Evolutionary conservation across 306 rosid species (phyloP), one percentile per base, ranked within the genome.

Genomic region (Malus orientalis): DNA sequence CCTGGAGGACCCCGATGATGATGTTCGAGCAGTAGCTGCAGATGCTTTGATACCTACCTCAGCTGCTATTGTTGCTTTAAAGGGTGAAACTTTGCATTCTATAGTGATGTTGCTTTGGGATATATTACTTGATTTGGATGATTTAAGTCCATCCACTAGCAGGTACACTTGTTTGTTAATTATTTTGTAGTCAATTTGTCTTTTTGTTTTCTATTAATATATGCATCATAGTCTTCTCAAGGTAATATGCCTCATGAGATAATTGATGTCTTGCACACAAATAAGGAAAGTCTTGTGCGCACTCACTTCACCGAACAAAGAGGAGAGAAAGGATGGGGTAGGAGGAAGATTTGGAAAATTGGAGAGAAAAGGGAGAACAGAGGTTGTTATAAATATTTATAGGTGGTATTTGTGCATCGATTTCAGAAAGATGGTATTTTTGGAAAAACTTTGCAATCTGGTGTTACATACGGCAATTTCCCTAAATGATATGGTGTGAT

Each of bases 1-100:
- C 69, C 86, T 95, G 79, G 97, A 89, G 90, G 98, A 95, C 73
- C 96, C 97, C 2, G 98, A 95, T 83, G 98, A 95, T 82, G 98
- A 95, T 83, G 98, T 95, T 71, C 91, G 97, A 74, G 98, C 98
- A 19, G 97, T 95, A 77, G 97, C 98, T 79, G 98, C 98, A n/a
- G 98, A 95, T 81, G 97, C 98, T 74, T 84, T 95, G 74, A 85
- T 95, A 80, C 98, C 98, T 27, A 90, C 96, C 58, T 91, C 97
- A 58, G 86, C 91, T 78, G 84, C 92, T 75, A 86, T 95, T 86
- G 98, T 95, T 76, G 81, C 91, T 60, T 82, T 90, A 70, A 91
- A 88, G 80, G 95, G 89, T 84, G 91, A 84, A 71, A 86, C 88
- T 25, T 76, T 95, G 86, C 91, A 89, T 85, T 87, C 92, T 81